Percentiles rank a stretch among this genome's conserved stretches.
Conservation (phyloP, 1,139 yeast species). For the Eremothecium coryli region DNA sequence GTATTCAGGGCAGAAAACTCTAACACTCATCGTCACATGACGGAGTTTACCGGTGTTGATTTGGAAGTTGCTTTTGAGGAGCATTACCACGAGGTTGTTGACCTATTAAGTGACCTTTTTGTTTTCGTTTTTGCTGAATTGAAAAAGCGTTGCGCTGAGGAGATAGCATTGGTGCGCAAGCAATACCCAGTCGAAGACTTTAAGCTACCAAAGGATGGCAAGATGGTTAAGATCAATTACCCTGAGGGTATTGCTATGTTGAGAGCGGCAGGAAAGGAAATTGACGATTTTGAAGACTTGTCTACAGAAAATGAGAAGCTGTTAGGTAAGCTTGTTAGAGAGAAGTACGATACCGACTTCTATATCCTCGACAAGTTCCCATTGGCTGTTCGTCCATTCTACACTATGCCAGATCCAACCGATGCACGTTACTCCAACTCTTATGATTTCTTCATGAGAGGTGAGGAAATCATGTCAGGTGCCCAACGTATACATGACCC, state of each 20-base stretch:
- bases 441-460: slow-evolving; percentile 98
- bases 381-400: slow-evolving; percentile 90
- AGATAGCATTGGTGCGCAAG: slow-evolving; percentile 81
- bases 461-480: slow-evolving; percentile 96
- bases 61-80: slow-evolving; percentile 97
- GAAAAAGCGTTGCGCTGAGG: slow-evolving; percentile 67
- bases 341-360: slow-evolving; percentile 92
- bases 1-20: slow-evolving; percentile 99
- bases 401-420: slow-evolving; percentile 96
- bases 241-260: slow-evolving; percentile 85
- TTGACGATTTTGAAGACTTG: slow-evolving; percentile 81
- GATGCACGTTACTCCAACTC: slow-evolving; percentile 90
- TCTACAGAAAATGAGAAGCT: slow-evolving; percentile 90
- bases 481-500: slow-evolving; percentile 99
- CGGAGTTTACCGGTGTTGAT: slow-evolving; percentile 96
- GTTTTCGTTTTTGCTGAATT: slow-evolving; percentile 80
- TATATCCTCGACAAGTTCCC: slow-evolving; percentile 98
- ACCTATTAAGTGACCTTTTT: slow-evolving; percentile 73
- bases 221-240: slow-evolving; percentile 84
- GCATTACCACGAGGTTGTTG: slow-evolving; percentile 92
- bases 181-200: slow-evolving; percentile 98
- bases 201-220: slow-evolving; percentile 78
- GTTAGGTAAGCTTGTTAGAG: slow-evolving; percentile 84
- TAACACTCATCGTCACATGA: slow-evolving; percentile 98
- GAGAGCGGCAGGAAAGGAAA: slow-evolving; percentile 73